Base-by-base conservation (phyloP, 768 basidiomycete genomes). In the Fomitopsis serialis region DNA sequence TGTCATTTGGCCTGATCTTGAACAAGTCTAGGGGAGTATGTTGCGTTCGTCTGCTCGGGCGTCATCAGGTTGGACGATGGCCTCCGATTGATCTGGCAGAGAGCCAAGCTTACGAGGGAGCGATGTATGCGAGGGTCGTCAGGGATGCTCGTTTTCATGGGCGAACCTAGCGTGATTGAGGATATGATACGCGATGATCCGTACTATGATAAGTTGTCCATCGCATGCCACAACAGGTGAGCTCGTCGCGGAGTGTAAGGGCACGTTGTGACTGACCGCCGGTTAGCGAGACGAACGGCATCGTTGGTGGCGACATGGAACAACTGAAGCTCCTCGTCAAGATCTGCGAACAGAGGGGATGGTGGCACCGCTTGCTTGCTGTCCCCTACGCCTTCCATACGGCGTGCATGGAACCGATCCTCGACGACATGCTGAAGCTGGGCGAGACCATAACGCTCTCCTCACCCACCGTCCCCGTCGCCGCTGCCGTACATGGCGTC, bases 11-110 rank as follows among this genome's bases (percentile, higher is more conserved):
- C 1, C 9, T 56, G 46, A 40, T 45, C 19, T 24, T 21, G n/a
- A 51, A 25, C 54, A 90, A 32, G 88, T 64, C 74, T 90, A 15
- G 88, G 88, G 40, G 88, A 90, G 70, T 89, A 87, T 52, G 81
- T 80, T 8, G 87, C 84, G 9, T 75, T 89, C 37, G 82, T 83
- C 15, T 68, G 76, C n/a, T 80, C 87, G 0, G 78, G 73, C 0
- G 79, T 86, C 1, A 59, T 90, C 15, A 71, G 74, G 0, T 66
- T 89, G n/a, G 69, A 78, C 55, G 79, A 78, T 17, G 85, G 81
- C 3, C 70, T 90, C 15, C 64, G 68, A 3, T 64, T 89, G 23
- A 74, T 89, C 40, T 82, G 80, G 2, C 70, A 69, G 40, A 75
- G 87, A 44, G 82, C 78, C 8, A 75, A 74, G 19, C 66, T 85